A percentile compares a stretch with the other conserved stretches of the same genome.
Conservation (phyloP, 495 filamentous ascomycete genomes). For the Cudoniella acicularis region DNA sequence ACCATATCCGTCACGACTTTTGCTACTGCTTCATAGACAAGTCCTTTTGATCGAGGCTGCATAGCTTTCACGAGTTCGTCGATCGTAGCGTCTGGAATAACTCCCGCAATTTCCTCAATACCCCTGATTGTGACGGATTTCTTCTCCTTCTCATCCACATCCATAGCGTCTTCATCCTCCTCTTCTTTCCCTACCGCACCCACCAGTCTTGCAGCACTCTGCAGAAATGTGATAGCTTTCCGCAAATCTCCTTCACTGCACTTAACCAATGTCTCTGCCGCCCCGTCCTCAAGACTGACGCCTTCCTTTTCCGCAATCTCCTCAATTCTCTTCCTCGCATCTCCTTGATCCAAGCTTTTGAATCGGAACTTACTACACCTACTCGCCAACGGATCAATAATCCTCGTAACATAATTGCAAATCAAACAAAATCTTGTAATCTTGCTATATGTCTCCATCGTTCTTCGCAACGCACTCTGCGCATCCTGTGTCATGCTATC, state of each 20-base stretch:
- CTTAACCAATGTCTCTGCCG: conserved; percentile 74
- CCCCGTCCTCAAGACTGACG: conserved; percentile 70
- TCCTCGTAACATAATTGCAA: conserved; percentile 97
- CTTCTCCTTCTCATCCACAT: conserved; percentile 41
- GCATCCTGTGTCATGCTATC: conserved; percentile 99
- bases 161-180: conserved; percentile 48
- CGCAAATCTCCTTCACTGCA: conserved; percentile 92
- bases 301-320: conserved; percentile 78
- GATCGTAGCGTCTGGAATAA: conserved; percentile 75
- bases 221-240: conserved; percentile 93
- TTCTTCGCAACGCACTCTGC: conserved; percentile 84
- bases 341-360: conserved; percentile 85
- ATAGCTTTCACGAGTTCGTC: conserved; percentile 69
- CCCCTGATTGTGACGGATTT: conserved; percentile 64
- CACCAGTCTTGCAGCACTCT: conserved; percentile 80
- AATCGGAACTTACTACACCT: conserved; percentile 97
- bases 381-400: conserved; percentile 93
- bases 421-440: conserved; percentile 97
- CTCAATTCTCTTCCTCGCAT: conserved; percentile 68
- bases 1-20: conserved; percentile 83
- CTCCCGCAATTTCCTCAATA: conserved; percentile 93
- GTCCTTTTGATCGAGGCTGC: conserved; percentile 61
- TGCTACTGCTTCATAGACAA: conserved; percentile 69
- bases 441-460: conserved; percentile 96
- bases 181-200: conserved; percentile 48